Base-by-base conservation (phyloP, 805 yeast species). In the Schizosaccharomyces osmophilus region DNA sequence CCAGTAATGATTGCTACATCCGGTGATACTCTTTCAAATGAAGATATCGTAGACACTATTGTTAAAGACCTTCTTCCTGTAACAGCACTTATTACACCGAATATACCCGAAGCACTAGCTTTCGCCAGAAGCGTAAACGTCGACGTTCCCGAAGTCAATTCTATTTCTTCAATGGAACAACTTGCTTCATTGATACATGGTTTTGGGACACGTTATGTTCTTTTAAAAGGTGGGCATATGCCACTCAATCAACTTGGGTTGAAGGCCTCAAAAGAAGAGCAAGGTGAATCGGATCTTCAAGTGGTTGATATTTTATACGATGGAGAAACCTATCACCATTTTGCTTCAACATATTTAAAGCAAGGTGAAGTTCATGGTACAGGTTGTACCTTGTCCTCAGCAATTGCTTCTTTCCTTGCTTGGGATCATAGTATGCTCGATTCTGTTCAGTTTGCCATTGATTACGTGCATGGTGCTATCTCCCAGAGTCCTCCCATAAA, bases 1-100 rank as follows among this genome's bases (percentile, higher is more conserved):
- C 95, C 96, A 0, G 95, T 87, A 4, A 78, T 87, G 79, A 82
- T 84, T 9, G 81, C 93, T 3, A 85, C 95, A 0, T 81, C 93
- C 0, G 95, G 95, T 0, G 77, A 79, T 22, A 68, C 72, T 39
- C 73, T 88, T 55, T 75, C 82, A 39, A 78, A 76, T 43, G 73
- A 74, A 41, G 71, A 74, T 0, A 78, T 79, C 1, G 70, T 82
- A 65, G 69, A 70, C 11, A 69, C 70, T 36, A 74, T 79, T 42
- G 67, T 81, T n/a, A 66, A 70, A 0, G 68, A 68, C 19, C 66
- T 85, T 48, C 70, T 83, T 41, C 78, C 78, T 0, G 65, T 73
- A 32, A 82, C 88, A 1, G 76, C 77, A 6, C 67, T 87, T 48
- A 69, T 85, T 39, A 87, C 95, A 0, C 95, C 95, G 4, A 87